Base-by-base conservation (phyloP, 345 rosid genomes). In the Salix dunnii region DNA sequence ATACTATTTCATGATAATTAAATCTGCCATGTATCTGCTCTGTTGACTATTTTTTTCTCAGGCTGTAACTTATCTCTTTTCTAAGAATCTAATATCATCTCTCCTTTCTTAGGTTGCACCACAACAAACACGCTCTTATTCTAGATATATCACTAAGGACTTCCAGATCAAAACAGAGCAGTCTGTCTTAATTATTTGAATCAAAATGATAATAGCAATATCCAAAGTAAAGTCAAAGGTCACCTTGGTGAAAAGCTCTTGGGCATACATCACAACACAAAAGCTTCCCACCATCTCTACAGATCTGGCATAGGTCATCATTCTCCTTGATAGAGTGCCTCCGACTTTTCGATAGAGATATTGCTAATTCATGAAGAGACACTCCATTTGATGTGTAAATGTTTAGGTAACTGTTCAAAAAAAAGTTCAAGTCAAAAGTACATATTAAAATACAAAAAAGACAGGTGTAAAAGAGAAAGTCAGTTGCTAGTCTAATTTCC, bases 361-460 rank as follows among this genome's bases (percentile, higher is more conserved):
- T 76, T 71, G 98, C 91, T 92, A 93, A 81, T 85, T 96, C 98
- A 89, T 91, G 99, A 74, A 96, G 96, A 78, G 99, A 96, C 79
- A 94, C 97, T 33, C 99, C 99, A 78, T 96, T 91, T 78, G 98
- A 91, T 74, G 97, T 92, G 87, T 92, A 96, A 82, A 96, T 94
- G 86, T 96, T 86, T 38, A 90, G 88, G 80, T 96, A 96, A 73
- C 99, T 96, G 97, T 81, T 78, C 58, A 73, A 48, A 20, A 13
- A 63, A 60, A 73, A 64, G 17, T 3, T n/a, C 8, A 51, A 30
- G 16, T 28, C 12, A 48, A 48, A 70, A 27, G 68, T 2, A 48
- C 70, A 21, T 43, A 25, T 51, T 20, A 46, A 64, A 66, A 4
- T 17, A 62, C 16, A 43, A 28, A 51, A 67, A 28, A 14, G 17